Conservation (phyloP, 73 alveolate genomes). For the Paramecium bursaria region DNA sequence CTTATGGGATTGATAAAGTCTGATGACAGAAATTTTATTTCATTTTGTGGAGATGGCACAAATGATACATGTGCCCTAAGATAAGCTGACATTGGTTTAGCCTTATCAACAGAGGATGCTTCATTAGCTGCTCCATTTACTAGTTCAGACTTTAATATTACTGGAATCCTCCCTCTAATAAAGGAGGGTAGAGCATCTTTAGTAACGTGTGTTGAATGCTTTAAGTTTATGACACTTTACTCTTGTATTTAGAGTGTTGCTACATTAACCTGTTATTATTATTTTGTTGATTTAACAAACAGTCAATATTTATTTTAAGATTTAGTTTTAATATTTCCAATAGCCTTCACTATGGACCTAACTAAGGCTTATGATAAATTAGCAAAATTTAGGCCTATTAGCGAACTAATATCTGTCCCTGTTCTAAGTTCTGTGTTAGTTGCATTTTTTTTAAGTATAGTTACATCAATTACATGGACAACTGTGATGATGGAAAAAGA, state of each 20-base stretch:
- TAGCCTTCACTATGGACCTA: conserved; percentile 87
- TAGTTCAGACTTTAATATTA: conserved; percentile 74
- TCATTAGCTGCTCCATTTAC: conserved; percentile 90
- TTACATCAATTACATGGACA: no score
- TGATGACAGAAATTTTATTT: conserved; percentile 69
- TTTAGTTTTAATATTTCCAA: conserved; percentile 85
- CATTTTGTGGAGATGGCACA: conserved; percentile 93
- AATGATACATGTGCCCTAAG: conserved; percentile 87
- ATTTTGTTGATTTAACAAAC: conserved; percentile 81
- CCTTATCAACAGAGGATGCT: conserved; percentile 84
- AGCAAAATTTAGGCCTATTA: conserved; percentile 84
- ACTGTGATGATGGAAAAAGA: no score
- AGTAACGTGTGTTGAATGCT: conserved; percentile 90
- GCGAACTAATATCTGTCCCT: conserved; percentile 82
- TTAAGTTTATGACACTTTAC: conserved; percentile 94
- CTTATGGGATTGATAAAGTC: conserved; percentile 78
- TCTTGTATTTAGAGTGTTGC: conserved; percentile 85
- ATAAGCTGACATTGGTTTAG: conserved; percentile 83
- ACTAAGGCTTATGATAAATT: conserved; percentile 87
- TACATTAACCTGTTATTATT: conserved; percentile 78
- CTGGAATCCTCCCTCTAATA: conserved; percentile 74
- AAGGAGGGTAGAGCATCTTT: conserved; percentile 78
- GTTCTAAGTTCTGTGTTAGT: conserved; percentile 81
- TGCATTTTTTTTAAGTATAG: no score
- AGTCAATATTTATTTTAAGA: conserved; percentile 90